Evolutionary conservation across 768 basidiomycete genomes (phyloP).

Genomic region (Xanthoconium purpureum): DNA sequence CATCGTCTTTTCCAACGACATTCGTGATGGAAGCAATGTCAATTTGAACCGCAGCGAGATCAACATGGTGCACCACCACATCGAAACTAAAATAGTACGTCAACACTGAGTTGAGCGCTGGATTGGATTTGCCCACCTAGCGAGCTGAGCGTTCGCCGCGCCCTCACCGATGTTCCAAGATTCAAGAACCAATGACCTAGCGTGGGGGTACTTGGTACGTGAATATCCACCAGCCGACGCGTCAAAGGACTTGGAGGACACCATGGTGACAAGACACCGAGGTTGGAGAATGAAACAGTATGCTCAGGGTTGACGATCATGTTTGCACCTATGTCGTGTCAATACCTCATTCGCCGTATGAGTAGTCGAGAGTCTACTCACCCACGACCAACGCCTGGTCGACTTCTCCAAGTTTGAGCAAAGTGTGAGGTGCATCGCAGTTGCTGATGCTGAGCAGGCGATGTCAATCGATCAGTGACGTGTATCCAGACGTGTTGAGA

Average conservation of each 20-base stretch:
- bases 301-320: constrained; percentile 29
- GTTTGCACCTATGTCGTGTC: constrained; percentile 21
- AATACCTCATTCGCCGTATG: background rate
- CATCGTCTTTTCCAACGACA: constrained; percentile 21
- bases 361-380: background rate
- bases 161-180: constrained; percentile 17
- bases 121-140: constrained; percentile 7
- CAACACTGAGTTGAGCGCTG: too few species aligned
- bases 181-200: constrained; percentile 19
- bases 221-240: constrained; percentile 34
- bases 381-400: constrained; percentile 44
- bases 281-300: constrained; percentile 27
- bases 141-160: background rate
- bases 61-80: constrained; percentile 17
- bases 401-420: constrained; percentile 44
- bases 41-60: constrained; percentile 18
- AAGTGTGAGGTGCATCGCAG: constrained; percentile 47
- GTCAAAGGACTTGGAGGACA: constrained; percentile 33
- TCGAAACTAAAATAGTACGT: background rate
- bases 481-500: background rate
- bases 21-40: constrained; percentile 24
- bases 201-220: constrained; percentile 19
- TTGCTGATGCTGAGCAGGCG: constrained; percentile 46
- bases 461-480: background rate
- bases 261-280: constrained; percentile 36